Evolutionary conservation across 2,329 filamentous ascomycete species (phyloP), one percentile per base, ranked within the genome.

Genomic region (Trichophyton benhamiae): DNA sequence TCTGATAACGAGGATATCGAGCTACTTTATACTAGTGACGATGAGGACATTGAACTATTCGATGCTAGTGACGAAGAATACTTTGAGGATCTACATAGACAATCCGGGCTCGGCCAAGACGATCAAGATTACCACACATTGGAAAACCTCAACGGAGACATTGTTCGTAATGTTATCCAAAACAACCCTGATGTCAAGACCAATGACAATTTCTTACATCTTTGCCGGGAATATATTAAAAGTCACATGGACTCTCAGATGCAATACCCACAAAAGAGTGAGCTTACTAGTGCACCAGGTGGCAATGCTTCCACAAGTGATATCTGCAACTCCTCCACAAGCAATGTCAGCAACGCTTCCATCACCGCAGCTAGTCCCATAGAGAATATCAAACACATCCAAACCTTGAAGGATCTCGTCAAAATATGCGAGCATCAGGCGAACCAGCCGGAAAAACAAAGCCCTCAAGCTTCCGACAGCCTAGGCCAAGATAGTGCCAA

Each of bases 401-500:
- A 13, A 15, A 33, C 27, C 1, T 53, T 53, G 3, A 13, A 33
- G 13, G 49, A 53, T 15, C 49, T 53, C 25, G 17, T 53, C 11
- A 33, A n/a, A 11, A 53, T 53, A 33, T 53, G 33, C 15, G 49
- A 53, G n/a, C 49, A 53, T 33, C 25, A 52, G 15, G 8, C 7
- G 13, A 33, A n/a, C n/a, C 7, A 25, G 8, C 46, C 8, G 8
- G 44, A 20, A 22, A 20, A 49, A 1, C 17, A 8, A 9, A 25
- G 13, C 11, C 4, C 20, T 11, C 83, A 33, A 91, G 79, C 67
- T 91, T 74, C 46, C 90, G 72, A 1, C 81, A 81, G 0, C 11
- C 33, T 11, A 79, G 77, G 0, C 87, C 87, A 36, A 90, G 82
- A 53, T 91, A 75, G 74, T 15, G 2, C 13, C 41, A 91, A 91